Percentiles rank a stretch among this genome's conserved stretches.
Conservation (phyloP, 148 eudicot genomes). For the Fallopia convolvulus region DNA sequence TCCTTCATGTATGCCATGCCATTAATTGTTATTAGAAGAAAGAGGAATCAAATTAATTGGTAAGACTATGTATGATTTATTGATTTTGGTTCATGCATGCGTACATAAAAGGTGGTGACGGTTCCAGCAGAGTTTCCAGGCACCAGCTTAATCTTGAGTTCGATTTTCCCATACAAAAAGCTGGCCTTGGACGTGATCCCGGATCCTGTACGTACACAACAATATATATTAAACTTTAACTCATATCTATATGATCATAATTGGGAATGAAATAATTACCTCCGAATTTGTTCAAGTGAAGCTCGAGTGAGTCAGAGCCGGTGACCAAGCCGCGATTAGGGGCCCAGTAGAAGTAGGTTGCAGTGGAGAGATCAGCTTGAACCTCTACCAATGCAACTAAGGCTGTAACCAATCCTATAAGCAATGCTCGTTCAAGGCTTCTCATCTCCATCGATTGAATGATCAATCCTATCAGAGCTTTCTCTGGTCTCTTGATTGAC, state of each 20-base stretch:
- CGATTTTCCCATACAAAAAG: conserved; percentile 22
- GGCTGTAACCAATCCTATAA: neutral
- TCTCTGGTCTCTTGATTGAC: neutral
- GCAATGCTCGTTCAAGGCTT: neutral
- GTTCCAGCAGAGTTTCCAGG: conserved; percentile 32
- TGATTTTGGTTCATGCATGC: neutral
- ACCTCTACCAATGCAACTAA: neutral
- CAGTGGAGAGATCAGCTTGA: conserved; percentile 1
- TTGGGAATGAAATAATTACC: neutral
- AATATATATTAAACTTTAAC: too few species aligned
- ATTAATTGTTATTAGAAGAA: too few species aligned
- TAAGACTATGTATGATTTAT: too few species aligned
- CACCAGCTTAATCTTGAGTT: conserved; percentile 23
- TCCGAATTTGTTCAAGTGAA: conserved; percentile 12
- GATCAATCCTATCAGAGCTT: neutral
- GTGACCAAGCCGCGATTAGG: conserved; percentile 12
- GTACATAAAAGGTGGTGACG: conserved; percentile 28
- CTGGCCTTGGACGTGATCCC: conserved; percentile 18
- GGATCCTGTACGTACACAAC: conserved; percentile 12
- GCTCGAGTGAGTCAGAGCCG: conserved; percentile 15
- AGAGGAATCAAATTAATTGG: too few species aligned
- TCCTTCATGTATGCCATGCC: too few species aligned
- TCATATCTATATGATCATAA: too few species aligned
- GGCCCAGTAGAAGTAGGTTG: conserved; percentile 20
- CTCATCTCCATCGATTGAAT: neutral